Percentiles rank a stretch among this genome's conserved stretches.
Conservation (phyloP, 1,139 yeast genomes). For the Sugiyamaella neomexicana region DNA sequence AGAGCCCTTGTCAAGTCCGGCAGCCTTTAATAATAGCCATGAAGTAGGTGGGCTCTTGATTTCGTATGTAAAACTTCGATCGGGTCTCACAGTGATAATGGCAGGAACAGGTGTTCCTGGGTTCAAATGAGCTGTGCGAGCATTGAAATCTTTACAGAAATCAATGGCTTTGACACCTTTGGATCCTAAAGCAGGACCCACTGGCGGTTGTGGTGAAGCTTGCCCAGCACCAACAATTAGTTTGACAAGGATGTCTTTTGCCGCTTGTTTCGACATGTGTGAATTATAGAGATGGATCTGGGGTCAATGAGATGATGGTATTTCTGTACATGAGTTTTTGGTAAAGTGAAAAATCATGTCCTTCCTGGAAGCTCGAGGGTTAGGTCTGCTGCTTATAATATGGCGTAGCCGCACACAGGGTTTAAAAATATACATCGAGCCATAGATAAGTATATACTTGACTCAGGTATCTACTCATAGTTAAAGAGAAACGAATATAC, state of each 20-base stretch:
- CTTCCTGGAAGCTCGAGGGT: too few relatives aligned
- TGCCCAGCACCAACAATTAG: slow-evolving; percentile 97
- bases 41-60: slow-evolving; percentile 92
- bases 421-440: too few relatives aligned
- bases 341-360: slow-evolving; percentile 4
- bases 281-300: background rate
- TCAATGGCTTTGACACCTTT: slow-evolving; percentile 99
- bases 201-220: slow-evolving; percentile 99
- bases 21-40: slow-evolving; percentile 79
- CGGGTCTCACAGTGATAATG: slow-evolving; percentile 82
- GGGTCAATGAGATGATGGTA: too few relatives aligned
- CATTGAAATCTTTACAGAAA: slow-evolving; percentile 97
- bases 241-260: slow-evolving; percentile 63
- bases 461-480: background rate
- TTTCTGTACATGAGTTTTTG: too few relatives aligned
- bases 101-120: slow-evolving; percentile 93
- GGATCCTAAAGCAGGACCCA: slow-evolving; percentile 98
- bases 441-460: background rate
- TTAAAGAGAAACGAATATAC: background rate
- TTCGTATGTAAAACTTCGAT: slow-evolving; percentile 82
- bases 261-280: slow-evolving; percentile 23
- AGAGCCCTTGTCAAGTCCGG: slow-evolving; percentile 81
- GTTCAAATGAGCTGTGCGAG: slow-evolving; percentile 82
- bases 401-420: too few relatives aligned
- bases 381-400: too few relatives aligned